These are phyloP conservation scores for Salix suchowensis DNA, from an alignment of 345 rosid genomes.

Conservation along the genomic window DNA sequence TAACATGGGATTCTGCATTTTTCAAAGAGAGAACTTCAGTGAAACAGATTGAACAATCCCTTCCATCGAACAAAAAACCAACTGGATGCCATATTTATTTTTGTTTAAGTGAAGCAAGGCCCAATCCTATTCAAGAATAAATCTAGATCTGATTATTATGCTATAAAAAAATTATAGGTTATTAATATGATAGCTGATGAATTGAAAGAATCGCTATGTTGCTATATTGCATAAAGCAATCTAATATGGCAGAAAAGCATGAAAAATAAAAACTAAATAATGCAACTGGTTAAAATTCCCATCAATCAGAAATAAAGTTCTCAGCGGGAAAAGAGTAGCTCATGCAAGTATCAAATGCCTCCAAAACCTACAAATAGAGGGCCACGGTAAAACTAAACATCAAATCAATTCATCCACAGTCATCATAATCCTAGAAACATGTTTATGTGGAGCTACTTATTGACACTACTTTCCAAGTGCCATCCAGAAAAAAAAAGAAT, in stretches of 20 bases:
- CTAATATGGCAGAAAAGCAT: neutral
- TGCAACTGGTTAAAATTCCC: neutral
- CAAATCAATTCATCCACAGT: conserved; percentile 23
- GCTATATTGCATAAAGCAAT: neutral
- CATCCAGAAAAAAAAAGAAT: conserved; percentile 7
- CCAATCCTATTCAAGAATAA: neutral
- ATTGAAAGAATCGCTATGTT: neutral
- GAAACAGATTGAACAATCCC: too few relatives aligned
- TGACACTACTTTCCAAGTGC: conserved; percentile 34
- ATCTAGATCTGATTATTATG: neutral
- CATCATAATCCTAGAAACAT: conserved; percentile 11
- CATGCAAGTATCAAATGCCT: conserved; percentile 11
- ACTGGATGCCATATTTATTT: too few relatives aligned
- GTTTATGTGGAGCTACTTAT: conserved; percentile 35
- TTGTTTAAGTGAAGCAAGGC: neutral
- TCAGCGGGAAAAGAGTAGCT: neutral
- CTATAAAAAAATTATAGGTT: neutral
- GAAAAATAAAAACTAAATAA: neutral
- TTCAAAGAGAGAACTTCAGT: too few relatives aligned
- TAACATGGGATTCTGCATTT: too few relatives aligned
- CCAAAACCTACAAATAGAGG: conserved; percentile 6
- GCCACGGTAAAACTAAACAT: conserved; percentile 10
- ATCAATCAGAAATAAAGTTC: conserved; percentile 16
- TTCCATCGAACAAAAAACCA: too few relatives aligned
- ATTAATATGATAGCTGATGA: neutral